phyloP scores from a whole-genome alignment of 1,284 basidiomycete species.

The Dichomitus squalens region DNA sequence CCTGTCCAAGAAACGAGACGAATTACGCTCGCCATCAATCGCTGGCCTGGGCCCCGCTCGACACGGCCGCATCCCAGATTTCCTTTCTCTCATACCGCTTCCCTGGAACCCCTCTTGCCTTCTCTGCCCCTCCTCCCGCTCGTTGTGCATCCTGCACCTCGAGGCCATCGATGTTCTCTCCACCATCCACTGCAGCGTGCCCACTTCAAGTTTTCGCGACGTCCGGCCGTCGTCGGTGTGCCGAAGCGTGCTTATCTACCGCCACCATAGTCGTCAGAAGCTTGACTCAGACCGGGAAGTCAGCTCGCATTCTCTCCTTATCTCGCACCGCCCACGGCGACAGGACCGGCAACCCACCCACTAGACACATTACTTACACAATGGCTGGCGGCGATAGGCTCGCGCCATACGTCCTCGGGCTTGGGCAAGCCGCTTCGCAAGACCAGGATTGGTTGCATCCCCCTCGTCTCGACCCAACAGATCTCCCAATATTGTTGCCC shows the following conservation, averaged over 20 bases:
- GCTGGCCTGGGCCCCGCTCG: no score
- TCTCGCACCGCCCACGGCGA: conserved; percentile 18
- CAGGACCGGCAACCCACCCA: conserved; percentile 11
- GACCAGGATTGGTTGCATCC: not conserved
- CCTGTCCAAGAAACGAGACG: no score
- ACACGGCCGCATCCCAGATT: no score
- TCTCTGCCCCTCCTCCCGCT: not conserved
- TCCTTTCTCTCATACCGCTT: no score
- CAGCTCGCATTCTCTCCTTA: conserved; percentile 10
- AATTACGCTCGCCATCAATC: not conserved
- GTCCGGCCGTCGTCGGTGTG: conserved; percentile 1
- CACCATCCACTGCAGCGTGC: not conserved
- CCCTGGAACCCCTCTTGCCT: no score
- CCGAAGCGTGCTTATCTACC: conserved; percentile 16
- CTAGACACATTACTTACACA: not conserved
- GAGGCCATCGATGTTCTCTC: not conserved
- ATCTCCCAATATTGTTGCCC: no score
- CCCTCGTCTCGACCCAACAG: not conserved
- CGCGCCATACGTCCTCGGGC: not conserved
- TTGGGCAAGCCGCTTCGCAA: not conserved
- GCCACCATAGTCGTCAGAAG: conserved; percentile 1
- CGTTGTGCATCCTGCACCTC: not conserved
- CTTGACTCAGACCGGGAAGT: conserved; percentile 7
- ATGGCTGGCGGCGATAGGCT: not conserved
- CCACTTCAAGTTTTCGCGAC: not conserved